Conservation (phyloP, 225 moss, liverwort and hornwort species). For the Polytrichum commune region DNA sequence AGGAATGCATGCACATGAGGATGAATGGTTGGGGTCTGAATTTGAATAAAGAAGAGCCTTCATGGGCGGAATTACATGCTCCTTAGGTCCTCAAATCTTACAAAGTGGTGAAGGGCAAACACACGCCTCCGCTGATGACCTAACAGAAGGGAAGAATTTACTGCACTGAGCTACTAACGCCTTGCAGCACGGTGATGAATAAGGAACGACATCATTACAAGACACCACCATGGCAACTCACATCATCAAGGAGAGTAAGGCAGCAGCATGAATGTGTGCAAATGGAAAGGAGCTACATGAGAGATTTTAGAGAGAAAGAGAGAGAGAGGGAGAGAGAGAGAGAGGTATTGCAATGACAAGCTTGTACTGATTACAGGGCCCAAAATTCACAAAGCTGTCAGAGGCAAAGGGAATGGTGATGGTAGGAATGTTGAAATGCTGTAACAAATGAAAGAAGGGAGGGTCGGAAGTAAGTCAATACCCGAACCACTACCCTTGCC, state of each 20-base stretch:
- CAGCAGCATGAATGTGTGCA: too few relatives aligned
- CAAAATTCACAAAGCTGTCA: constrained; percentile 13
- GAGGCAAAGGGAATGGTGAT: constrained; percentile 2
- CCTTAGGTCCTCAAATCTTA: constrained; percentile 3
- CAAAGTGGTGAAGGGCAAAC: not conserved
- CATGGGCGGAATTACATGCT: not conserved
- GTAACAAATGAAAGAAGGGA: constrained; percentile 20
- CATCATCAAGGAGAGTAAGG: not conserved
- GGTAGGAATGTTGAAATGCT: constrained; percentile 8
- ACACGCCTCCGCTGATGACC: not conserved
- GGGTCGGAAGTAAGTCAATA: constrained; percentile 50
- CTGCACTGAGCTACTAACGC: not conserved
- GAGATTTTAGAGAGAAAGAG: not conserved
- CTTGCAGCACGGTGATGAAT: too few relatives aligned
- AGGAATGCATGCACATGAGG: not conserved
- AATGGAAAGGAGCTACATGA: too few relatives aligned
- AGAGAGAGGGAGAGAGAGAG: not conserved
- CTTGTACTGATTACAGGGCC: constrained; percentile 27
- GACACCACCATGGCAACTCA: constrained; percentile 4
- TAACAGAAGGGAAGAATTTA: not conserved
- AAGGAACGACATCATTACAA: not conserved
- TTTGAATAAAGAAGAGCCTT: constrained; percentile 3
- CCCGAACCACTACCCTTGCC: constrained; percentile 65
- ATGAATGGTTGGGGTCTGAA: not conserved
- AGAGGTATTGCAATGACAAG: constrained; percentile 16